phyloP scores from a whole-genome alignment of 2,329 filamentous ascomycete species.

The Cladorrhinum sp. region DNA sequence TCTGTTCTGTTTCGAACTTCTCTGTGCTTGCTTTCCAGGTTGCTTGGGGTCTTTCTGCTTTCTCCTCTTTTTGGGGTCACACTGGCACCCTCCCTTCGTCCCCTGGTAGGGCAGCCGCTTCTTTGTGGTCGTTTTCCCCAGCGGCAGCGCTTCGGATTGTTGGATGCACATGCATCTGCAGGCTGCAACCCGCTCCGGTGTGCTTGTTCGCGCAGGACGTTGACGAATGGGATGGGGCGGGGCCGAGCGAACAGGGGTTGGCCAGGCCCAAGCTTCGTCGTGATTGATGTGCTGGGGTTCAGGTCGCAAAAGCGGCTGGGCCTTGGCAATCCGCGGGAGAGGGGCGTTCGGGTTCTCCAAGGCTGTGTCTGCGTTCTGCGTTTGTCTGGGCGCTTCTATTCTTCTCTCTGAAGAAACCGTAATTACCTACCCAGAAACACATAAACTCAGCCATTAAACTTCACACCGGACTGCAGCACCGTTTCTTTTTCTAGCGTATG shows the following conservation, averaged over 20 bases:
- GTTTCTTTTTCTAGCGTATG: no score
- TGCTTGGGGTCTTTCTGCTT: not conserved
- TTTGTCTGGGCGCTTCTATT: not conserved
- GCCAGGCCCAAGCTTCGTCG: slow-evolving; percentile 1
- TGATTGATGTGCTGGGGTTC: not conserved
- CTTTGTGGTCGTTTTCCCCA: not conserved
- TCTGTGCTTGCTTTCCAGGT: not conserved
- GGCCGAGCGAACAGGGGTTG: slow-evolving; percentile 1
- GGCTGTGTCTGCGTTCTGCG: not conserved
- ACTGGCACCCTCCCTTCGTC: not conserved
- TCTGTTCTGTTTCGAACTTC: not conserved
- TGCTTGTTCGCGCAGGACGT: not conserved
- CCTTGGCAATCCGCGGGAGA: not conserved
- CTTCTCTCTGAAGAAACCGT: no score
- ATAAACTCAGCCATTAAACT: not conserved
- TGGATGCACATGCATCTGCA: not conserved
- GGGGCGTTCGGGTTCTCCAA: not conserved
- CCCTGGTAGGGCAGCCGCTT: not conserved
- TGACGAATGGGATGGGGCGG: slow-evolving; percentile 10
- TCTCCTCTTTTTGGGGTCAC: not conserved
- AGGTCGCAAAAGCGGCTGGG: not conserved
- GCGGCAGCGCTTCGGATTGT: slow-evolving; percentile 9
- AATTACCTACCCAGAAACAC: not conserved
- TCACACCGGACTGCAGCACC: not conserved
- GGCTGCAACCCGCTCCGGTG: not conserved